Conservation (phyloP, 345 rosid genomes). For the Salix viminalis region DNA sequence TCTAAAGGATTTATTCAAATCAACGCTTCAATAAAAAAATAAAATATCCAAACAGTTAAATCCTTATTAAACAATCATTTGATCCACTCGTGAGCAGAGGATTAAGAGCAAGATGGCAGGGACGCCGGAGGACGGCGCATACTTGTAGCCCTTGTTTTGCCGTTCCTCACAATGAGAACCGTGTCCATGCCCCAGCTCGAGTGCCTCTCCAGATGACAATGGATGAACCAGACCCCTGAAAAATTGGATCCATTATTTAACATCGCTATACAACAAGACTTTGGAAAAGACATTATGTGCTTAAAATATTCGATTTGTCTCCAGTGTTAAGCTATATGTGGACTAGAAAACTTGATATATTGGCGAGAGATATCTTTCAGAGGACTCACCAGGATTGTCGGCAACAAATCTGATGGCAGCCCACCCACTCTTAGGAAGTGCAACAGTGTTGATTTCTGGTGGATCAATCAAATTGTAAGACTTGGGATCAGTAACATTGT, state of each 20-base stretch:
- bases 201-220: conserved; percentile 16
- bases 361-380: too few species aligned
- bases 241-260: too few species aligned
- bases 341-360: not conserved
- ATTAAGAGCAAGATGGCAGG: conserved; percentile 33
- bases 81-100: too few species aligned
- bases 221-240: conserved; percentile 21
- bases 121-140: conserved; percentile 1
- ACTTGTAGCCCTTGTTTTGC: not conserved
- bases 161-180: conserved; percentile 13
- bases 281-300: not conserved
- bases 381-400: conserved; percentile 12
- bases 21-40: too few species aligned
- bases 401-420: conserved; percentile 12
- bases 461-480: conserved; percentile 36
- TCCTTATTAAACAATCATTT: too few species aligned
- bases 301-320: not conserved
- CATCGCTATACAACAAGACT: too few species aligned
- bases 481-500: conserved; percentile 17
- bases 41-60: too few species aligned
- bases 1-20: too few species aligned
- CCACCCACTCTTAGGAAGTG: conserved; percentile 17
- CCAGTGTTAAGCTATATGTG: not conserved
- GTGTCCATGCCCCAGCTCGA: conserved; percentile 20
- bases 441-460: conserved; percentile 31